Evolutionary conservation across 345 rosid species (phyloP).

Genomic region (Eucalyptus sp.): DNA sequence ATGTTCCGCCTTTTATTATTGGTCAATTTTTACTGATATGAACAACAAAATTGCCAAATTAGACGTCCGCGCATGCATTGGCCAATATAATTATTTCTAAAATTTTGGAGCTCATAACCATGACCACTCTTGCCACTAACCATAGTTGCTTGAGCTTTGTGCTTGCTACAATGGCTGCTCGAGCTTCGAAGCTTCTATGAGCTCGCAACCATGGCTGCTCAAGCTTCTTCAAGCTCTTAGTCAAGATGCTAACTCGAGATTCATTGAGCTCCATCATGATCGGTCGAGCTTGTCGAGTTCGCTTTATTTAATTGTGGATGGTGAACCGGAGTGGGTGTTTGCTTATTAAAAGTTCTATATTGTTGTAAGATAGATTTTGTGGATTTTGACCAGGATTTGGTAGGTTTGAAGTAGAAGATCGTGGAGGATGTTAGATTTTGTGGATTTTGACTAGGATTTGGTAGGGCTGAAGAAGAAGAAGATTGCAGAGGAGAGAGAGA

Average conservation of each 20-base stretch:
- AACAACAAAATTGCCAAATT: accelerated
- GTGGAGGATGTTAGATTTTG: not conserved
- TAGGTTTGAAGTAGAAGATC: not conserved
- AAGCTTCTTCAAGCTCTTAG: not conserved
- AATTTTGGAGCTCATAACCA: not conserved
- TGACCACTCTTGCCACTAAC: not conserved
- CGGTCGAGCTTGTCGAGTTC: accelerated
- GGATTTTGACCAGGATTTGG: not conserved
- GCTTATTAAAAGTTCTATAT: no score
- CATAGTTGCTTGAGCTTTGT: not conserved
- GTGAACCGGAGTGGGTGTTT: not conserved
- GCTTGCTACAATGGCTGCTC: not conserved
- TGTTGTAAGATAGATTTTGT: not conserved
- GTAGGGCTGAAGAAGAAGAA: not conserved
- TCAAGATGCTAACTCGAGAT: not conserved
- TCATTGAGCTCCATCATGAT: not conserved
- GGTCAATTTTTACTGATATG: not conserved
- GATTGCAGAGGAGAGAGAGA: not conserved
- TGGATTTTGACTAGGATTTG: not conserved
- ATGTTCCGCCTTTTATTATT: not conserved
- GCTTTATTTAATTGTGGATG: not conserved
- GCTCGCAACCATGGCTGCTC: not conserved
- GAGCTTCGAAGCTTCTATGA: not conserved
- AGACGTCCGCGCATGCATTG: accelerated
- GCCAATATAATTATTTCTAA: not conserved